Evolutionary conservation across 2,329 filamentous ascomycete species (phyloP).

Genomic region (Trichoderma guizhouense): DNA sequence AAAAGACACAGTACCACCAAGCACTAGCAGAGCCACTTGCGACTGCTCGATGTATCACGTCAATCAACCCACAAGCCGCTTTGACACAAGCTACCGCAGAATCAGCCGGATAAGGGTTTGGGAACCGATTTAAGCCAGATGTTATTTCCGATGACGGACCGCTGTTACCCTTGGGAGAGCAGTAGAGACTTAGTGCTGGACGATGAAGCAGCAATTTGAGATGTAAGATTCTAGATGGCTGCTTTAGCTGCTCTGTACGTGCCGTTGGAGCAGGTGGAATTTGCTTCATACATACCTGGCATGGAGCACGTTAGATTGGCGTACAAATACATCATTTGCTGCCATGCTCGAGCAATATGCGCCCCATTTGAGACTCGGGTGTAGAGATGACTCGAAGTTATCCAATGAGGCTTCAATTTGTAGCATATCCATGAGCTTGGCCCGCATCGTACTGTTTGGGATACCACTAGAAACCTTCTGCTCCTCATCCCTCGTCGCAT

Average conservation of each 20-base stretch:
- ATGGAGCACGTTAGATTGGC: neutral
- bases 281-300: neutral
- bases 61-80: neutral
- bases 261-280: neutral
- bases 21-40: neutral
- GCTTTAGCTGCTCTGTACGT: neutral
- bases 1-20: neutral
- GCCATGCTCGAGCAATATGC: neutral
- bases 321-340: neutral
- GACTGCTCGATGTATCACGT: neutral
- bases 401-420: neutral
- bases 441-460: neutral
- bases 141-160: neutral
- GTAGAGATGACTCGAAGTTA: neutral
- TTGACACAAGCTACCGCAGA: neutral
- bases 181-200: neutral
- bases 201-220: neutral
- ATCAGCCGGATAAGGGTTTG: neutral
- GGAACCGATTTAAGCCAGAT: neutral
- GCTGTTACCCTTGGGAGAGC: neutral
- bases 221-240: neutral
- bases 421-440: neutral
- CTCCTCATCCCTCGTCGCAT: neutral
- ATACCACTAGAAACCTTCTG: neutral
- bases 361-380: neutral